Percentiles rank a stretch among this genome's conserved stretches.
Evolutionary conservation across 1,284 basidiomycete genomes (phyloP).

Genomic region (Rhodofomes roseus): DNA sequence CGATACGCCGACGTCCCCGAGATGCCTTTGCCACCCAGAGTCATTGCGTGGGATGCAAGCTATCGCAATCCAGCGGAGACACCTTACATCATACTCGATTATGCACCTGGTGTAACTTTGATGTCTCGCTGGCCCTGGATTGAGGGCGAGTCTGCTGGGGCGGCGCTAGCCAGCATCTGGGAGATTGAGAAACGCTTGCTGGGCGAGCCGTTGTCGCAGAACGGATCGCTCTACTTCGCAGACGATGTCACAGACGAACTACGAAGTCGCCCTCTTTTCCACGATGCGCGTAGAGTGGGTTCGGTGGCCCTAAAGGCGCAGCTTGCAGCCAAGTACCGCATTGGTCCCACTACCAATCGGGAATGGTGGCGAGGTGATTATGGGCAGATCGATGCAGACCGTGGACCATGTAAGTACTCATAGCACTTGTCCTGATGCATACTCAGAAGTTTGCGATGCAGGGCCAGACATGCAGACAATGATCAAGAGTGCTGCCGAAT

Average conservation of each 20-base stretch:
- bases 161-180: neutral
- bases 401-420: conserved; percentile 7
- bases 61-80: conserved; percentile 8
- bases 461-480: conserved; percentile 9
- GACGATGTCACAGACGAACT: neutral
- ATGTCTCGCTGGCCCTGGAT: conserved; percentile 3
- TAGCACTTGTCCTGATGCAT: neutral
- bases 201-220: neutral
- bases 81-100: conserved; percentile 9
- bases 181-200: neutral
- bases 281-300: neutral
- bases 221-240: conserved; percentile 8
- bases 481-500: conserved; percentile 5
- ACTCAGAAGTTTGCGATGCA: neutral
- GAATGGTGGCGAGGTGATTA: conserved; percentile 4
- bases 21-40: conserved; percentile 6
- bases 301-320: neutral
- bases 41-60: conserved; percentile 8
- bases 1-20: neutral
- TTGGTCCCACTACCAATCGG: conserved; percentile 5
- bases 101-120: conserved; percentile 5
- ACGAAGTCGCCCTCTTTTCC: neutral
- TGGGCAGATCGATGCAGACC: conserved; percentile 1
- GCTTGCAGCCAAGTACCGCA: neutral
- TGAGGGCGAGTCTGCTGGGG: neutral